Conservation (phyloP, 768 basidiomycete genomes). For the Mycena galopus region DNA sequence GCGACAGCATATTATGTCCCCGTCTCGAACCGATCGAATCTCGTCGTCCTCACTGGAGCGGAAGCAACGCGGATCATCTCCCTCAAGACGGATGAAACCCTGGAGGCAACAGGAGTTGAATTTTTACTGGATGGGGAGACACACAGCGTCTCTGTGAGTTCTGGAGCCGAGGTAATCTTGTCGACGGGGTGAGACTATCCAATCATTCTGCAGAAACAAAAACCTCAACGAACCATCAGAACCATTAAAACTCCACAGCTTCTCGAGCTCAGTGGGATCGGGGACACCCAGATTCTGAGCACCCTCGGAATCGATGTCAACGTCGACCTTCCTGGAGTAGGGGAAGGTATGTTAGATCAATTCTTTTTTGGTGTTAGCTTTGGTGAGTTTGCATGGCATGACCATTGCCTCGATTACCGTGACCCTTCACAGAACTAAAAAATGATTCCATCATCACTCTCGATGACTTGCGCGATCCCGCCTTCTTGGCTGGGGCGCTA, state of each 20-base stretch:
- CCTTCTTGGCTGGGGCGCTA: conserved; percentile 22
- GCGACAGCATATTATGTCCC: conserved; percentile 38
- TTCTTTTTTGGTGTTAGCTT: conserved; percentile 36
- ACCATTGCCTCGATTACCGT: background rate
- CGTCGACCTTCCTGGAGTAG: conserved; percentile 60
- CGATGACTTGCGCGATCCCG: conserved; percentile 32
- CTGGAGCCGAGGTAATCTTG: conserved; percentile 55
- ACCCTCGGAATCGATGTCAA: conserved; percentile 45
- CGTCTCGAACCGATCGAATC: conserved; percentile 40
- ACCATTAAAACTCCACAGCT: conserved; percentile 60
- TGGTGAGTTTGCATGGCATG: conserved; percentile 30
- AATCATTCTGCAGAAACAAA: conserved; percentile 46
- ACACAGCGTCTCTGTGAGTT: background rate
- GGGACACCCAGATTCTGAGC: conserved; percentile 49
- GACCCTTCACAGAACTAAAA: conserved; percentile 11
- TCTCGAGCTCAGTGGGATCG: conserved; percentile 65
- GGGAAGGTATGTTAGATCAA: conserved; percentile 62
- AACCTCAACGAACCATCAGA: conserved; percentile 56
- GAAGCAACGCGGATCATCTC: background rate
- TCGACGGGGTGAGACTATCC: conserved; percentile 46
- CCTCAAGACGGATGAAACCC: background rate
- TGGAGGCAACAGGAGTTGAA: conserved; percentile 2
- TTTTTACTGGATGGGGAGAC: background rate
- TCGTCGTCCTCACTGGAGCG: conserved; percentile 42
- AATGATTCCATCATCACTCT: conserved; percentile 32